phyloP scores from a whole-genome alignment of 2,329 filamentous ascomycete species.

The Amauroascus verrucosus region DNA sequence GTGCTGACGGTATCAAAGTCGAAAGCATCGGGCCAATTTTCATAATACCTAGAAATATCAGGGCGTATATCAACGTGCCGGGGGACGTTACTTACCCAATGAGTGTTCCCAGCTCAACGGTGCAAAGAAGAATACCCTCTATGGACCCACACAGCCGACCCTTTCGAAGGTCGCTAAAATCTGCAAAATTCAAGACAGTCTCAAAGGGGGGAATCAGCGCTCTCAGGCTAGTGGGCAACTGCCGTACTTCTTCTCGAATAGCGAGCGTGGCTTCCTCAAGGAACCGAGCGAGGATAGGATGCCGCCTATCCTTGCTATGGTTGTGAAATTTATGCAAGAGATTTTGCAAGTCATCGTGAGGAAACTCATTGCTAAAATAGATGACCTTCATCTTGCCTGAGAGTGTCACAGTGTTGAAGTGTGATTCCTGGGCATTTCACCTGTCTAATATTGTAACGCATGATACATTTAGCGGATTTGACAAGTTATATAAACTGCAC shows the following conservation, averaged over 20 bases:
- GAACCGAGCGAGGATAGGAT: slow-evolving; percentile 34
- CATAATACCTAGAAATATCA: slow-evolving; percentile 1
- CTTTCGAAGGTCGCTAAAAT: slow-evolving; percentile 26
- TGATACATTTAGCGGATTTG: not conserved
- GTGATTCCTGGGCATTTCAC: not conserved
- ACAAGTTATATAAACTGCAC: not conserved
- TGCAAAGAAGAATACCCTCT: slow-evolving; percentile 37
- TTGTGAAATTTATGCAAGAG: slow-evolving; percentile 33
- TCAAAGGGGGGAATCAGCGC: slow-evolving; percentile 21
- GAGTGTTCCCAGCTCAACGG: slow-evolving; percentile 33
- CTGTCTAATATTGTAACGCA: not conserved
- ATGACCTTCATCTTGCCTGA: slow-evolving; percentile 21
- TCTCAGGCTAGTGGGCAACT: slow-evolving; percentile 15
- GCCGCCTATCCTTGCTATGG: slow-evolving; percentile 33
- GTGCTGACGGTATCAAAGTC: slow-evolving; percentile 19
- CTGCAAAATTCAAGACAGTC: slow-evolving; percentile 15
- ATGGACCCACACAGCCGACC: slow-evolving; percentile 37
- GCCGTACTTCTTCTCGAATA: slow-evolving; percentile 33
- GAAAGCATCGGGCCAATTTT: slow-evolving; percentile 12
- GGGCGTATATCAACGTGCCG: not conserved
- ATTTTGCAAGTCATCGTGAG: slow-evolving; percentile 34
- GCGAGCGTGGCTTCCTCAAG: slow-evolving; percentile 33
- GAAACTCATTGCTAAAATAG: slow-evolving; percentile 44
- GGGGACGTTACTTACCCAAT: slow-evolving; percentile 37
- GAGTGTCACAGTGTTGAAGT: not conserved